Base-by-base conservation (phyloP, 805 yeast species). In the Yamadazyma philogaea region DNA sequence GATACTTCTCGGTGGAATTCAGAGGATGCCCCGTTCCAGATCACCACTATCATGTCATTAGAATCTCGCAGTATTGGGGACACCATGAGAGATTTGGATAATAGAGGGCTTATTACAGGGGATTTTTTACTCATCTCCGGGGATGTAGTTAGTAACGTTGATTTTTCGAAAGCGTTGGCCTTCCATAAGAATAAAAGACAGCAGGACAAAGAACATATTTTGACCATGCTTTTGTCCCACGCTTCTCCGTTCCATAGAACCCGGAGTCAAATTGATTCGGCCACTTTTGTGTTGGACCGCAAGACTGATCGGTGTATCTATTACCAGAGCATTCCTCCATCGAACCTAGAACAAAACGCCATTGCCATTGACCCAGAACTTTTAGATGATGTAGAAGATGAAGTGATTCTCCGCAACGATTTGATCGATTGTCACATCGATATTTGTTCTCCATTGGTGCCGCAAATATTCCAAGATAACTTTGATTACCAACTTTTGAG, bases 391-490 rank as follows among this genome's bases (percentile, higher is more conserved):
- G 81, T 86, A 26, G 83, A 79, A 34, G 70, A 66, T 50, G 95
- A 87, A 47, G 81, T 93, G 51, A 77, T 78, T 7, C 72, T 93
- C 44, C 79, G 96, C 58, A 93, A 93, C 61, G 98, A 93, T 63
- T 76, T 93, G 49, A 90, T 93, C 45, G 99, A 93, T 68, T 93
- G 99, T 61, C 93, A 86, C 60, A 89, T 93, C 42, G 99, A 93
- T 65, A 88, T 93, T 47, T 93, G 99, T 64, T 76, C 97, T 6
- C 88, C 95, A 2, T 88, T 83, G 51, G 96, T 93, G 8, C 97
- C 97, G 1, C 93, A 95, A 12, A 83, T 91, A 47, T 93, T 91
- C 68, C 95, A 88, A 55, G 99, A 93, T 57, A 91, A 93, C 62
- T 93, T 93, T 55, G 99, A 93, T 66, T 93, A 90, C 61, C 96